phyloP scores from a whole-genome alignment of 225 moss, liverwort and hornwort genomes.

The Marchantia polymorpha region DNA sequence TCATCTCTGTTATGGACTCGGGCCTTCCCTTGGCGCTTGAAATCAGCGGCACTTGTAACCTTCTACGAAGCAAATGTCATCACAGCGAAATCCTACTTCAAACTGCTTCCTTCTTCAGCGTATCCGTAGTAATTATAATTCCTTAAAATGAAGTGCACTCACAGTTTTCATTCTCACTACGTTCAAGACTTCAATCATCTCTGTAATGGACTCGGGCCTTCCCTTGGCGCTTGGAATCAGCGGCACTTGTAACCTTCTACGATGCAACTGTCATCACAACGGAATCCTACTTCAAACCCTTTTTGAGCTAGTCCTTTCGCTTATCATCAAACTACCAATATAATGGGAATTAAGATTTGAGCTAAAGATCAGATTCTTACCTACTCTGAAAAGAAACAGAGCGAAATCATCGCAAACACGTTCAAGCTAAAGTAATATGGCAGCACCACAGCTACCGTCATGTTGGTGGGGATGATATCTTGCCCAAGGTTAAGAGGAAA shows the following conservation, averaged over 20 bases:
- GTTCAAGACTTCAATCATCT: conserved; percentile 59
- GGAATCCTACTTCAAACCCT: too few relatives aligned
- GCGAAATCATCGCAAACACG: conserved; percentile 70
- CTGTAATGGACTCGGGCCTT: conserved; percentile 62
- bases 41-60: too few relatives aligned
- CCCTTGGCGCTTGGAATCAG: conserved; percentile 35
- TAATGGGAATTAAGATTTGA: too few relatives aligned
- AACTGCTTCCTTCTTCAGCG: not conserved
- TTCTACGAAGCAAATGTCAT: too few relatives aligned
- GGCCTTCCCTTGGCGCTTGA: conserved; percentile 51
- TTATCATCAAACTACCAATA: too few relatives aligned
- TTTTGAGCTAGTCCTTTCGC: too few relatives aligned
- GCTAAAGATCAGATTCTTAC: conserved; percentile 25
- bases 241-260: too few relatives aligned
- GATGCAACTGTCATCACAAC: too few relatives aligned
- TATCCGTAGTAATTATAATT: too few relatives aligned
- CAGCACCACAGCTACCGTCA: conserved; percentile 56
- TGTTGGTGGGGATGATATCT: conserved; percentile 69
- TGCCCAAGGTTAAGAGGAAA: conserved; percentile 72
- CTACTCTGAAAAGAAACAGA: conserved; percentile 48
- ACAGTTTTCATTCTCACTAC: conserved; percentile 63
- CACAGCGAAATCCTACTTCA: too few relatives aligned
- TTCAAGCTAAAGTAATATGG: conserved; percentile 72
- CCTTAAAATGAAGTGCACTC: conserved; percentile 16
- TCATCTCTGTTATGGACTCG: conserved; percentile 54